phyloP scores from a whole-genome alignment of 2,329 filamentous ascomycete genomes.

The Fusarium robinianum region DNA sequence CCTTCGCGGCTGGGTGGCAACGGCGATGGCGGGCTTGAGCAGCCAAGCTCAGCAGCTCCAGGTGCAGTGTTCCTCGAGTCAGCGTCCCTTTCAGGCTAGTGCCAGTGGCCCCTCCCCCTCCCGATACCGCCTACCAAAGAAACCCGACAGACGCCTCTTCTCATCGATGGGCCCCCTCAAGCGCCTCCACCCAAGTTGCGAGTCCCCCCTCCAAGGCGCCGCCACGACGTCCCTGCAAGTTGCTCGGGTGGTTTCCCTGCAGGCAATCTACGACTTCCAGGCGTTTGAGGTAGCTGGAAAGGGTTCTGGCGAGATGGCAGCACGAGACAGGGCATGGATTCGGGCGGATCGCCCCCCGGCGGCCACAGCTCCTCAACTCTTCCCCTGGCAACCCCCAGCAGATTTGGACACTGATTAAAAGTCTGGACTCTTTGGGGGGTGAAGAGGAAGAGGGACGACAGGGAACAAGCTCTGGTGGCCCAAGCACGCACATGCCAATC shows the following conservation, averaged over 20 bases:
- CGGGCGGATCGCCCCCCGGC: slow-evolving; percentile 6
- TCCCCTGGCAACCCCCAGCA: slow-evolving; percentile 13
- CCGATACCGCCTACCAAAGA: slow-evolving; percentile 34
- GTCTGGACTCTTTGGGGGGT: slow-evolving; percentile 24
- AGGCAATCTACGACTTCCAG: slow-evolving; percentile 11
- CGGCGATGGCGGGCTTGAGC: slow-evolving; percentile 26
- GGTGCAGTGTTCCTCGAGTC: slow-evolving; percentile 22
- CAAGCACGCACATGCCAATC: slow-evolving; percentile 28
- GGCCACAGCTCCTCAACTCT: slow-evolving; percentile 11
- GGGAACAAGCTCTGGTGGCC: slow-evolving; percentile 2
- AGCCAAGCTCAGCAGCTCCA: slow-evolving; percentile 25
- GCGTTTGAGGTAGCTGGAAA: slow-evolving; percentile 6
- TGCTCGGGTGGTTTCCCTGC: slow-evolving; percentile 25
- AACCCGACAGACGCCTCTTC: slow-evolving; percentile 18
- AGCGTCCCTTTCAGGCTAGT: slow-evolving; percentile 34
- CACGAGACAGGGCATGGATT: slow-evolving; percentile 14
- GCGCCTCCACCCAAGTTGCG: slow-evolving; percentile 1
- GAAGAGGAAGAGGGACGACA: no score
- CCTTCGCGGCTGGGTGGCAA: slow-evolving; percentile 23
- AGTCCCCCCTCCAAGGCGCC: slow-evolving; percentile 18
- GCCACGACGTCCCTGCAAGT: slow-evolving; percentile 10
- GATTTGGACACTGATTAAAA: slow-evolving; percentile 15
- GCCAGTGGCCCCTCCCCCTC: slow-evolving; percentile 19
- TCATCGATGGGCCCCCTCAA: slow-evolving; percentile 14
- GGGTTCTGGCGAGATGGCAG: slow-evolving; percentile 4